Evolutionary conservation across 2,329 filamentous ascomycete species (phyloP).

Genomic region (Cladosporium sp.): DNA sequence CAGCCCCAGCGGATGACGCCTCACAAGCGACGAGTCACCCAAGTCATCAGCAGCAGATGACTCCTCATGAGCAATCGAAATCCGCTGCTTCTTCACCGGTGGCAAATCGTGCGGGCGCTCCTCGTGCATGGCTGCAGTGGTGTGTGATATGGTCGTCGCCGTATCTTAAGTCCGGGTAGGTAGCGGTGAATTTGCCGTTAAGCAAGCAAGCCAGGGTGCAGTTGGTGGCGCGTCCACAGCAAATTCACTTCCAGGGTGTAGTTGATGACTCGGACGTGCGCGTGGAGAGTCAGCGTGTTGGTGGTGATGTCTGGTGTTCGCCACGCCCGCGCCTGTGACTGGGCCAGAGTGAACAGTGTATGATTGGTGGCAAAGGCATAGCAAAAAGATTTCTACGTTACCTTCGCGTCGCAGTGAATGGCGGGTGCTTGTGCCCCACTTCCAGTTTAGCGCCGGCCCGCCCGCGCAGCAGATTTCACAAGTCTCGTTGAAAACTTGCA

Average conservation of each 20-base stretch:
- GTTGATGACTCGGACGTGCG: not conserved
- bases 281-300: slow-evolving; percentile 1
- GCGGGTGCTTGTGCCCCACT: slow-evolving; percentile 13
- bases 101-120: slow-evolving; percentile 19
- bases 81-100: slow-evolving; percentile 28
- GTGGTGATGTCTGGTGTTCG: slow-evolving; percentile 13
- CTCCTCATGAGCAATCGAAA: slow-evolving; percentile 25
- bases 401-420: not conserved
- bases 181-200: not conserved
- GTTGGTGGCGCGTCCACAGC: not conserved
- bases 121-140: slow-evolving; percentile 11
- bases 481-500: slow-evolving; percentile 5
- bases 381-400: not conserved
- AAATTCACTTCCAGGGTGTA: not conserved
- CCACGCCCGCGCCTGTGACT: slow-evolving; percentile 4
- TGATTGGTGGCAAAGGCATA: slow-evolving; percentile 7
- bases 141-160: not conserved
- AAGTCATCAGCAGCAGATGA: slow-evolving; percentile 20
- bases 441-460: not conserved
- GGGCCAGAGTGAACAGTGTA: not conserved
- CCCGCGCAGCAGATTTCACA: slow-evolving; percentile 8
- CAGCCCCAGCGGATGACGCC: slow-evolving; percentile 77
- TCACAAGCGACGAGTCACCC: slow-evolving; percentile 55
- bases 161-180: not conserved
- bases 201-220: not conserved